Evolutionary conservation across 805 yeast species (phyloP), one percentile per base, ranked within the genome.

Genomic region (Kurtzmaniella fragi): DNA sequence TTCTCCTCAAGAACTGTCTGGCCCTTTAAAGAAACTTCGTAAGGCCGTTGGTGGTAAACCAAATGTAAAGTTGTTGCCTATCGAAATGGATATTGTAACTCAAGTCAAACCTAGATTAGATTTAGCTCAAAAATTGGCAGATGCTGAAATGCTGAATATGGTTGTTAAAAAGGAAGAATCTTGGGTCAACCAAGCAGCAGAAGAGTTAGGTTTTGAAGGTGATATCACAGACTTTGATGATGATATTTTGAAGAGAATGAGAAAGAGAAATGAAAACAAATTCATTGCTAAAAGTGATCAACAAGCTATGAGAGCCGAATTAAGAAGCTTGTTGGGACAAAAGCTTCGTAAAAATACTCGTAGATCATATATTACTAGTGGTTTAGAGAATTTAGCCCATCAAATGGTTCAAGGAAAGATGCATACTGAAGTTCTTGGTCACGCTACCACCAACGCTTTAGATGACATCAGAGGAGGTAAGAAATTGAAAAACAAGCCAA

Each of bases 101-200:
- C 90, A 86, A 58, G 58, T 91, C 40, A 78, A 78, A 43, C 81
- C 78, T 14, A 73, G 98, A 44, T 80, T 82, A 17, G 62, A 57
- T 8, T 51, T 90, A 30, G 86, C 97, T 5, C 72, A 82, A 16
- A 76, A 80, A 50, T 65, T 93, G 37, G 90, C 95, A 0, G 95
- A 86, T 47, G 70, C 86, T 13, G 78, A 77, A 30, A 67, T 81
- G 12, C 75, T 82, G 2, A 61, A 76, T 2, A 75, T 81, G 14
- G 75, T 84, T 4, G 61, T 78, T 27, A 70, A 68, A 29, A 84
- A 82, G 50, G 93, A 88, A 47, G 80, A 79, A 40, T 69, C 77
- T 17, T 89, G 98, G 97, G 68, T 89, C 43, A 75, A 78, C 42
- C 80, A 87, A 54, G 97, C 96, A 0, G 98, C 98, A 0, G 93